These are phyloP conservation scores for Naganishia antarctica DNA, from an alignment of 768 basidiomycete genomes.

Conservation along the genomic window DNA sequence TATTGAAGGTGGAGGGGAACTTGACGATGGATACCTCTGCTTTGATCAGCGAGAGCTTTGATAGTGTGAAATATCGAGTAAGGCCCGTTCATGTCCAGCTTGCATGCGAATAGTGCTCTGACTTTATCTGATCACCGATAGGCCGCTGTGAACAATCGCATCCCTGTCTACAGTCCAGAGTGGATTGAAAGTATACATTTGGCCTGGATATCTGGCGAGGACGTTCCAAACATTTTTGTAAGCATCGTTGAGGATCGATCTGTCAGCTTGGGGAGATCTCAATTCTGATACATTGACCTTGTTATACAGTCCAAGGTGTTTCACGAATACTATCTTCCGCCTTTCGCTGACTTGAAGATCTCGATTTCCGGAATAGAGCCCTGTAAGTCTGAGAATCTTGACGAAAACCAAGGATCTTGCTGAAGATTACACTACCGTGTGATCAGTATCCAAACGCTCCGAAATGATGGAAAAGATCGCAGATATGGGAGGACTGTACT, in stretches of 20 bases:
- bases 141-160: constrained; percentile 75
- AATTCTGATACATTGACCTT: neutral
- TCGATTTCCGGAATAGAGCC: constrained; percentile 73
- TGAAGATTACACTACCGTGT: neutral
- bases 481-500: constrained; percentile 62
- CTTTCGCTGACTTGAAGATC: constrained; percentile 67
- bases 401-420: neutral
- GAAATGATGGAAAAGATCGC: constrained; percentile 63
- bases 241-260: constrained; percentile 29
- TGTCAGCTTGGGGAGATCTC: neutral
- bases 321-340: constrained; percentile 59
- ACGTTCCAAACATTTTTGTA: constrained; percentile 65
- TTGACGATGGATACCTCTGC: constrained; percentile 86
- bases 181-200: constrained; percentile 73
- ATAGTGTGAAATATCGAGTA: constrained; percentile 77
- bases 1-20: constrained; percentile 57
- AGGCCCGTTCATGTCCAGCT: constrained; percentile 27
- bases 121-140: constrained; percentile 42
- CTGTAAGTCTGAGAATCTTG: constrained; percentile 35
- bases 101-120: neutral
- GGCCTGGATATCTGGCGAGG: constrained; percentile 73
- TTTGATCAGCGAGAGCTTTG: constrained; percentile 72
- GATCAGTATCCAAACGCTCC: constrained; percentile 55
- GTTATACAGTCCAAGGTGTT: neutral
- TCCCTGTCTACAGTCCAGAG: constrained; percentile 70